Conservation (phyloP, 176 grass and related monocot species). For the Triticum urartu region DNA sequence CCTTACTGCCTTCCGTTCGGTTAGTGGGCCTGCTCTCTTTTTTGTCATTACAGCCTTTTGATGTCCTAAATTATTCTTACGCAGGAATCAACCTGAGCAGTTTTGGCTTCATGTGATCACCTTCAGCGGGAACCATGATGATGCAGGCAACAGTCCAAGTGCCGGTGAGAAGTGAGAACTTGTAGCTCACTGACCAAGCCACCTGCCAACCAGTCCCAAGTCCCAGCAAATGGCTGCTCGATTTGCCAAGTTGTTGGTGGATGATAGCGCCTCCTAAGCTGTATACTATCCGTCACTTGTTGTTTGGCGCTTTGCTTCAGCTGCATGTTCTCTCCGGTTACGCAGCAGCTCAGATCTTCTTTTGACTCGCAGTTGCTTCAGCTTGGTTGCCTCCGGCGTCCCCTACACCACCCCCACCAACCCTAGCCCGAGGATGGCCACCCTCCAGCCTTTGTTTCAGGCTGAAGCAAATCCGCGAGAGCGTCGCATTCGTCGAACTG, state of each 20-base stretch:
- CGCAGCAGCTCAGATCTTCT: neutral
- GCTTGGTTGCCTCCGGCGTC: no score
- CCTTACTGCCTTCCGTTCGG: neutral
- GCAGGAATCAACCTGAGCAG: neutral
- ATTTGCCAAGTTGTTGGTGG: conserved; percentile 2
- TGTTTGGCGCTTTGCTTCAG: neutral
- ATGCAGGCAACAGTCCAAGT: neutral
- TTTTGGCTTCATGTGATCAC: neutral
- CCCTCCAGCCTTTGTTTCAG: conserved; percentile 6
- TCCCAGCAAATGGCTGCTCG: neutral
- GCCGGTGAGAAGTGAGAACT: conserved; percentile 26
- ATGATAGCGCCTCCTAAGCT: neutral
- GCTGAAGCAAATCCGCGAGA: conserved; percentile 2
- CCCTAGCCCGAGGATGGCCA: neutral
- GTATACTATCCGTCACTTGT: neutral
- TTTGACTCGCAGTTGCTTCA: conserved; percentile 21
- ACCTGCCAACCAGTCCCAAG: neutral
- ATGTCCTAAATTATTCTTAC: conserved; percentile 3
- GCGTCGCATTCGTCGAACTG: neutral
- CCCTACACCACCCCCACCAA: neutral
- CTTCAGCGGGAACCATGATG: neutral
- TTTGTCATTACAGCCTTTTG: neutral
- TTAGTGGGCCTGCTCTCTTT: neutral
- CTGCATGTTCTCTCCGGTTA: neutral
- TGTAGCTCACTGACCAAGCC: neutral